A percentile compares a stretch with the other conserved stretches of the same genome.
These are phyloP conservation scores for Lineolata rhizophorae DNA, from an alignment of 495 filamentous ascomycete genomes.

Conservation along the genomic window DNA sequence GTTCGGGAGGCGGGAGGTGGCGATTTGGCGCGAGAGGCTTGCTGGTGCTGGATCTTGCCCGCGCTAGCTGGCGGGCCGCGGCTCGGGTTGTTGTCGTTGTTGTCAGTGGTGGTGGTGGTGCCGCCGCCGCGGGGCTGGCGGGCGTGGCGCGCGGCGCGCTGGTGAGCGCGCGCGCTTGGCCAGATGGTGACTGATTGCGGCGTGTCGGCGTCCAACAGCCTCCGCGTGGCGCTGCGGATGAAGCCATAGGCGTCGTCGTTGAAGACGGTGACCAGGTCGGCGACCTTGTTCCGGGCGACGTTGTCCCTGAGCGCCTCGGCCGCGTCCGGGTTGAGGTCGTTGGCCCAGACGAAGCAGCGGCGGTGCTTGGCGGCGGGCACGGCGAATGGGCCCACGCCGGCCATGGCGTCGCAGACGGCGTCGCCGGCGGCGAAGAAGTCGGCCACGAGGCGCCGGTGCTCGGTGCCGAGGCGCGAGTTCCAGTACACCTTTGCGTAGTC, in stretches of 20 bases:
- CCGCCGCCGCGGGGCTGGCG: conserved; percentile 13
- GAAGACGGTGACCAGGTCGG: conserved; percentile 50
- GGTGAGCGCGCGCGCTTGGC: conserved; percentile 7
- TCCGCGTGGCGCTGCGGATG: conserved; percentile 42
- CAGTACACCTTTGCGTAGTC: conserved; percentile 86
- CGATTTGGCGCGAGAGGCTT: neutral
- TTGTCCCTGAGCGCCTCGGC: conserved; percentile 46
- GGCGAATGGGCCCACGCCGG: conserved; percentile 88
- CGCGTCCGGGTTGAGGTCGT: conserved; percentile 88
- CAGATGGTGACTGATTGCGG: conserved; percentile 4
- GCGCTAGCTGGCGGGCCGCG: neutral
- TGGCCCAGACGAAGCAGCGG: conserved; percentile 85
- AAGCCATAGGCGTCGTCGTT: conserved; percentile 64
- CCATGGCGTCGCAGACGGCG: conserved; percentile 93
- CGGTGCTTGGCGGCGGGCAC: conserved; percentile 79
- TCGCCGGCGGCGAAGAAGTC: conserved; percentile 59
- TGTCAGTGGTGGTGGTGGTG: neutral
- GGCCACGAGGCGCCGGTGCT: conserved; percentile 61
- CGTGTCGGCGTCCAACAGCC: conserved; percentile 28
- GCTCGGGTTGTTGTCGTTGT: neutral
- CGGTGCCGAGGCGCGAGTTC: conserved; percentile 76
- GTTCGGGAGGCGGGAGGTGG: neutral
- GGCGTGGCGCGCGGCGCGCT: conserved; percentile 16
- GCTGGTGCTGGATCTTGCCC: neutral
- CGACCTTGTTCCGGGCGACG: conserved; percentile 58